These are phyloP conservation scores for Pyrus pyrifolia DNA, from an alignment of 306 rosid species.

Conservation along the genomic window DNA sequence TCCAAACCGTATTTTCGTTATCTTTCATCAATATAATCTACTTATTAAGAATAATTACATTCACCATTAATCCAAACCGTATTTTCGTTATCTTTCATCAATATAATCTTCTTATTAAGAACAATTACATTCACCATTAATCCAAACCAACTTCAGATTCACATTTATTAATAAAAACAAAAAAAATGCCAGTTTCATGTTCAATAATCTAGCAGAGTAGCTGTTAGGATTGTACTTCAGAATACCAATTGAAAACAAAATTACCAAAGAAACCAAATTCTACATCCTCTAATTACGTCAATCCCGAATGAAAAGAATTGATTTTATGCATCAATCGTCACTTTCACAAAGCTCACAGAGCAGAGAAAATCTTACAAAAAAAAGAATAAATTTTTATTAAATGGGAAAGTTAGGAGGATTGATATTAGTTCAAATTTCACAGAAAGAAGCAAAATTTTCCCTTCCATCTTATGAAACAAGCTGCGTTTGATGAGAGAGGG, in stretches of 20 bases:
- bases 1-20: neutral
- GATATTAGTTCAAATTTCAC: neutral
- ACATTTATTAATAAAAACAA: neutral
- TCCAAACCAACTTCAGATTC: neutral
- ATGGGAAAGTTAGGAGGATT: neutral
- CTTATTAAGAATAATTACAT: neutral
- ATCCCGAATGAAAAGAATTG: neutral
- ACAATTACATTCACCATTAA: neutral
- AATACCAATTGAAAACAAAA: neutral
- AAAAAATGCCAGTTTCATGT: neutral
- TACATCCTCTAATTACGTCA: neutral
- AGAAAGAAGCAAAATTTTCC: neutral
- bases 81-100: neutral
- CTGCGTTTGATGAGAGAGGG: neutral
- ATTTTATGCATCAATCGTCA: neutral
- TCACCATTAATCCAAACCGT: neutral
- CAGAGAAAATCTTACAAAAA: neutral
- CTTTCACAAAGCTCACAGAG: neutral
- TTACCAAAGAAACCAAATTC: neutral
- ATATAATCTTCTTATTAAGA: neutral
- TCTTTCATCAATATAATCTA: neutral
- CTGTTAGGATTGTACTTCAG: neutral
- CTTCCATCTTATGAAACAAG: slow-evolving; percentile 6
- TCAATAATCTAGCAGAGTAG: neutral
- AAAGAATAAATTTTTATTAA: neutral